Evolutionary conservation across 805 yeast species (phyloP), one percentile per base, ranked within the genome.

Genomic region (Metschnikowia rubicola): DNA sequence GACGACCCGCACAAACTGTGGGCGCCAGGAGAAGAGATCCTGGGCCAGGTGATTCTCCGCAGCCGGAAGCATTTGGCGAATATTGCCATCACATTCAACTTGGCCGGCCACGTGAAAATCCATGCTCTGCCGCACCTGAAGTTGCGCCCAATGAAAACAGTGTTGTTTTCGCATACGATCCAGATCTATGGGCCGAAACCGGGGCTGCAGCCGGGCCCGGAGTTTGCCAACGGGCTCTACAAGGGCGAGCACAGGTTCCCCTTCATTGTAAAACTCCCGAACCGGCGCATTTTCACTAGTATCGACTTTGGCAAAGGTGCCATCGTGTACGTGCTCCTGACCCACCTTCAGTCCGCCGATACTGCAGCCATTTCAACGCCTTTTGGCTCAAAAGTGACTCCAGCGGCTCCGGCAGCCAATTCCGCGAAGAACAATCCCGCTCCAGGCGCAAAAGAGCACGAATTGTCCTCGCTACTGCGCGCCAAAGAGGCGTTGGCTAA

Each of bases 241-340:
- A 80, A 81, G 58, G 97, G 97, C 36, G 92, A 87, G 60, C 97
- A 90, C 65, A 68, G 88, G 32, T 90, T 91, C 61, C 96, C 96
- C 17, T 91, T 90, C 60, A 79, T 85, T 40, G 86, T 90, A 37
- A 84, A 80, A 55, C 73, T 90, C n/a, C 96, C 97, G 1, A 77
- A 75, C 55, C 81, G 79, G 53, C 78, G 86, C 53, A 76, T 88
- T 3, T 84, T 74, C 63, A 86, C 94, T 19, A 81, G 89, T 42
- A 77, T 90, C 26, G 83, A 82, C 53, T 90, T 90, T 57, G 96
- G 91, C 55, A 81, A 83, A 57, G 97, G 97, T n/a, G 78, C 88
- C 15, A 87, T 90, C 12, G 64, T 77, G 3, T 90, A 90, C 63
- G 65, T 68, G 30, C 67, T 90, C 38, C 76, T 79, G 40, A 84